These are phyloP conservation scores for Acmispon strigosus DNA, from an alignment of 306 rosid species.

Conservation along the genomic window DNA sequence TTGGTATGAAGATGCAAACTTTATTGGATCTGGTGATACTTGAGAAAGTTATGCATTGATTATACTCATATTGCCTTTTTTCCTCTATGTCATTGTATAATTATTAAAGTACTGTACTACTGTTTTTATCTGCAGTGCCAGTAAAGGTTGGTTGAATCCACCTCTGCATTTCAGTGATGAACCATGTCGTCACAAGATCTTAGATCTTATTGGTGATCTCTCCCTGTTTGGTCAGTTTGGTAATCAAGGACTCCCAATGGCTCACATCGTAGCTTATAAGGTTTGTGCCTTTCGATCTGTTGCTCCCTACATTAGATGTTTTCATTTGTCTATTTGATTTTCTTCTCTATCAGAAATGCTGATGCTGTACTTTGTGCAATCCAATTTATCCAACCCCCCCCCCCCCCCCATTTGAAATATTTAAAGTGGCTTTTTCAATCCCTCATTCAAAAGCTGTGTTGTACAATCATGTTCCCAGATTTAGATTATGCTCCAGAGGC, in stretches of 20 bases:
- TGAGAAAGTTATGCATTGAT: conserved; percentile 3
- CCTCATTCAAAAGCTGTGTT: background rate
- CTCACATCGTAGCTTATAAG: conserved; percentile 79
- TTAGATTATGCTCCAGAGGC: background rate
- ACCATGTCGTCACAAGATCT: conserved; percentile 88
- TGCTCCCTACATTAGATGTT: background rate
- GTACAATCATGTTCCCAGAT: background rate
- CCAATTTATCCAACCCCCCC: background rate
- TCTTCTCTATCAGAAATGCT: background rate
- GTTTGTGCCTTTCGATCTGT: conserved; percentile 22
- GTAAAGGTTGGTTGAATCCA: conserved; percentile 86
- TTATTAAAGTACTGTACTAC: background rate
- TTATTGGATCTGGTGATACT: conserved; percentile 1
- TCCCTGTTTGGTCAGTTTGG: conserved; percentile 77
- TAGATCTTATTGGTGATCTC: conserved; percentile 87
- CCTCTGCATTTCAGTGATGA: conserved; percentile 74
- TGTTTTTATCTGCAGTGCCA: conserved; percentile 38
- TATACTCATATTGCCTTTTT: background rate
- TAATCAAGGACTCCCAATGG: conserved; percentile 85
- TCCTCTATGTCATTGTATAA: background rate
- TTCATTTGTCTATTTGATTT: conserved; percentile 12
- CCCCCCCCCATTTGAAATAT: too few relatives aligned
- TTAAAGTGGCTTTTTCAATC: background rate
- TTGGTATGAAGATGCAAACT: background rate
- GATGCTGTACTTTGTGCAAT: background rate